Evolutionary conservation across 805 yeast species (phyloP).

Genomic region (Metschnikowia picachoensis): DNA sequence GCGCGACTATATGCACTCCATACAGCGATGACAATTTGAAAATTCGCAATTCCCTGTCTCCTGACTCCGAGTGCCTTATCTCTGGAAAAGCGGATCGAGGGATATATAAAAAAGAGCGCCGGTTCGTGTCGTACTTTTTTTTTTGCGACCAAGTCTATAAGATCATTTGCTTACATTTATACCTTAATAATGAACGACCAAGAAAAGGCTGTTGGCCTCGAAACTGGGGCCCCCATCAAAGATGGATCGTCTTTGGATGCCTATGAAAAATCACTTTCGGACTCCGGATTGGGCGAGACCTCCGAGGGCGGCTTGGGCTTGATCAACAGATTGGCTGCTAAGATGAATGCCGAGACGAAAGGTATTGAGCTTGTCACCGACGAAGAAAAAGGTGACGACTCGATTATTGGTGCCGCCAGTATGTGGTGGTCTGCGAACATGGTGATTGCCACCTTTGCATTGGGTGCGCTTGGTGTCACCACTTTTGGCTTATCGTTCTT

Average conservation of each 20-base stretch:
- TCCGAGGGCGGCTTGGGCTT: conserved; percentile 23
- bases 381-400: conserved; percentile 67
- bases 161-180: no score
- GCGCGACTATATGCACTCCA: conserved; percentile 1
- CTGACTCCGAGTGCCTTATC: conserved; percentile 1
- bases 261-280: conserved; percentile 22
- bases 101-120: conserved; percentile 1
- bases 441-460: conserved; percentile 77
- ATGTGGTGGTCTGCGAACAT: conserved; percentile 92
- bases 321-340: conserved; percentile 31
- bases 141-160: no score
- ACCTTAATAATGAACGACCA: conserved; percentile 10
- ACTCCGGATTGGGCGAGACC: conserved; percentile 26
- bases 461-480: conserved; percentile 62
- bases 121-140: no score
- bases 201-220: conserved; percentile 11
- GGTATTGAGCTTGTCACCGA: conserved; percentile 83
- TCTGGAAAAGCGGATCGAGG: not conserved
- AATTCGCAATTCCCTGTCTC: not conserved
- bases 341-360: conserved; percentile 45
- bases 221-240: conserved; percentile 11
- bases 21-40: conserved; percentile 6
- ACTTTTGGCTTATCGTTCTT: conserved; percentile 69
- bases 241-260: conserved; percentile 22
- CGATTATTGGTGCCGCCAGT: conserved; percentile 66